Percentiles rank a stretch among this genome's conserved stretches.
These are phyloP conservation scores for Musa beccarii DNA, from an alignment of 176 grass and related monocot species.

Conservation along the genomic window DNA sequence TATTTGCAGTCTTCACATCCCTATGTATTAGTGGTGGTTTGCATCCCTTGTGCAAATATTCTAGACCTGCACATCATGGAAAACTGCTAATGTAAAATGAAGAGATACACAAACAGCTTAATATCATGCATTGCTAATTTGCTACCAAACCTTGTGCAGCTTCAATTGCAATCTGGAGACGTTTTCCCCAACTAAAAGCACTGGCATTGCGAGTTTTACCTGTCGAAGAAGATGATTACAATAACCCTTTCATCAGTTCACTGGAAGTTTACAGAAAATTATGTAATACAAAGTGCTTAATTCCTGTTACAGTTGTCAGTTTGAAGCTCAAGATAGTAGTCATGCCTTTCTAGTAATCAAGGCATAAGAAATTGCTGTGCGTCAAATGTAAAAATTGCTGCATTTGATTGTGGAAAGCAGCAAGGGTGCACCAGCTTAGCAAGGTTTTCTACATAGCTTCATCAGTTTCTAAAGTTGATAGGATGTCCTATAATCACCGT, in stretches of 20 bases:
- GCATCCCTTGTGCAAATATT: slow-evolving; percentile 3
- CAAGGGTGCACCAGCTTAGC: too few relatives aligned
- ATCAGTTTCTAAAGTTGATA: too few relatives aligned
- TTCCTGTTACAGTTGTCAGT: neutral
- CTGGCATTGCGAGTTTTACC: neutral
- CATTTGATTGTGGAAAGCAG: too few relatives aligned
- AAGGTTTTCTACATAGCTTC: too few relatives aligned
- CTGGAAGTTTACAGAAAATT: neutral
- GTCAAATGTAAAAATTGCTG: too few relatives aligned
- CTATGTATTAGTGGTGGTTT: neutral
- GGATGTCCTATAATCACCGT: too few relatives aligned
- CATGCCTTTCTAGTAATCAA: neutral
- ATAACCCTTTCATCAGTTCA: too few relatives aligned
- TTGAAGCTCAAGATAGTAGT: too few relatives aligned
- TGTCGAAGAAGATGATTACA: neutral
- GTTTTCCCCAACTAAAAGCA: slow-evolving; percentile 18
- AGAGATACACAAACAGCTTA: too few relatives aligned
- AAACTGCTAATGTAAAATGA: neutral
- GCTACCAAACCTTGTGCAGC: slow-evolving; percentile 3
- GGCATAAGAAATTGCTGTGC: neutral
- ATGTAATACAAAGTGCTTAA: neutral
- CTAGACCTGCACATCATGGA: neutral
- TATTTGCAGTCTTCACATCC: neutral
- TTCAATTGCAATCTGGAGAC: neutral
- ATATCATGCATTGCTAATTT: neutral